These are phyloP conservation scores for Phlebiopsis gigantea DNA, from an alignment of 768 basidiomycete species.

Conservation along the genomic window DNA sequence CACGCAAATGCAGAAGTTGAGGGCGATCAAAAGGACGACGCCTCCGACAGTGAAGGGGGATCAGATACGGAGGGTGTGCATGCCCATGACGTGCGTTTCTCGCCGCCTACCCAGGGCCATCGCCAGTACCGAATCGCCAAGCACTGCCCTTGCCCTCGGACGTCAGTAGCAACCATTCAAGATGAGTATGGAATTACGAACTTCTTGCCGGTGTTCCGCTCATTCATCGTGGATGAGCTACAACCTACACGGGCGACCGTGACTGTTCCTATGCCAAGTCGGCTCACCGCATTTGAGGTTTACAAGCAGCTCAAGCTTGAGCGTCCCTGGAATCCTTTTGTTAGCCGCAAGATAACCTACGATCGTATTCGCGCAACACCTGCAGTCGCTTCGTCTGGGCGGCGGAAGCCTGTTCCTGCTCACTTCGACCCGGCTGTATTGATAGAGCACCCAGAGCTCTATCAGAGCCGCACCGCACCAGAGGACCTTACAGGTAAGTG, in stretches of 20 bases:
- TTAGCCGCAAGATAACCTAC: neutral
- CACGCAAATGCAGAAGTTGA: too few species aligned
- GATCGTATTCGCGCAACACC: slow-evolving; percentile 2
- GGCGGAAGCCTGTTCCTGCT: neutral
- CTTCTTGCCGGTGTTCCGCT: neutral
- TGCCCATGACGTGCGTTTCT: slow-evolving; percentile 9
- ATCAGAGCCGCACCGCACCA: neutral
- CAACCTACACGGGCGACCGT: neutral
- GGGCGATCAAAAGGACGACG: too few species aligned
- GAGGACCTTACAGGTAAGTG: slow-evolving; percentile 3
- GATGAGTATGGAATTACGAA: neutral
- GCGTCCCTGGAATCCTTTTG: neutral
- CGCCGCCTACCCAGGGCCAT: neutral
- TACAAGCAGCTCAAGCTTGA: slow-evolving; percentile 9
- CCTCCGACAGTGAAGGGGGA: neutral
- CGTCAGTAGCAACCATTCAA: neutral
- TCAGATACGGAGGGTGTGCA: neutral
- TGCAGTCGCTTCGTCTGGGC: neutral
- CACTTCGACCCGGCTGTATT: slow-evolving; percentile 2
- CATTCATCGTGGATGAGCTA: neutral
- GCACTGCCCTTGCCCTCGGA: neutral
- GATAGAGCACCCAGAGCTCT: neutral
- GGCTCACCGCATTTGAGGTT: neutral
- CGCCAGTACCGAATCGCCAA: slow-evolving; percentile 3
- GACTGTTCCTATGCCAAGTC: neutral